phyloP scores from a whole-genome alignment of 352 stramenopile genomes.

The Phytophthora sp. region DNA sequence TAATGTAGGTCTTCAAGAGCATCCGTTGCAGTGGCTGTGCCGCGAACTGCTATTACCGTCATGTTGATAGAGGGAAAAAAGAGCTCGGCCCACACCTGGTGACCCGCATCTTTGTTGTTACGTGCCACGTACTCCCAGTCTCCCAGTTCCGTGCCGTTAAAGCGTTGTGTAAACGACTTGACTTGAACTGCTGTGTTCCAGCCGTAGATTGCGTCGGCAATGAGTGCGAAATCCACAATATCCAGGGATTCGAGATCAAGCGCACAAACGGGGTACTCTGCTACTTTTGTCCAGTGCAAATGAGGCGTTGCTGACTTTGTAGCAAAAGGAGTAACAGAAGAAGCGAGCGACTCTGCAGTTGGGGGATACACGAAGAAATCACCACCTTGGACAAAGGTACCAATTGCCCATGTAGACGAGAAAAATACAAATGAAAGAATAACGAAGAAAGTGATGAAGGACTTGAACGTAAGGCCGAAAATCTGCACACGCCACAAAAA shows the following conservation, averaged over 20 bases:
- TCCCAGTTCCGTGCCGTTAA: constrained; percentile 75
- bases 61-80: constrained; percentile 87
- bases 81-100: constrained; percentile 88
- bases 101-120: constrained; percentile 66
- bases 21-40: constrained; percentile 82
- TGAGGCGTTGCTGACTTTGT: constrained; percentile 5
- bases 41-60: constrained; percentile 83
- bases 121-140: constrained; percentile 80
- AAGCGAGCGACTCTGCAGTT: constrained; percentile 18
- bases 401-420: constrained; percentile 85
- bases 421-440: constrained; percentile 89
- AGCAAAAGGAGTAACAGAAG: constrained; percentile 19
- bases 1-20: constrained; percentile 88
- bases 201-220: constrained; percentile 83
- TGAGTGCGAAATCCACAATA: constrained; percentile 88
- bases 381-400: constrained; percentile 85
- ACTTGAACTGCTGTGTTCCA: constrained; percentile 80
- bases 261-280: constrained; percentile 82
- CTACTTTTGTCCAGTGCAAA: constrained; percentile 51
- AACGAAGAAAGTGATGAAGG: constrained; percentile 87
- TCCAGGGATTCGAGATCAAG: constrained; percentile 63
- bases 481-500: constrained; percentile 41
- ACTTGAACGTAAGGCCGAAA: constrained; percentile 86
- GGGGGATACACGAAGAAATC: constrained; percentile 85
- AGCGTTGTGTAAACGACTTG: constrained; percentile 78